Base-by-base conservation (phyloP, 768 basidiomycete species). In the Boletus barrowsii region DNA sequence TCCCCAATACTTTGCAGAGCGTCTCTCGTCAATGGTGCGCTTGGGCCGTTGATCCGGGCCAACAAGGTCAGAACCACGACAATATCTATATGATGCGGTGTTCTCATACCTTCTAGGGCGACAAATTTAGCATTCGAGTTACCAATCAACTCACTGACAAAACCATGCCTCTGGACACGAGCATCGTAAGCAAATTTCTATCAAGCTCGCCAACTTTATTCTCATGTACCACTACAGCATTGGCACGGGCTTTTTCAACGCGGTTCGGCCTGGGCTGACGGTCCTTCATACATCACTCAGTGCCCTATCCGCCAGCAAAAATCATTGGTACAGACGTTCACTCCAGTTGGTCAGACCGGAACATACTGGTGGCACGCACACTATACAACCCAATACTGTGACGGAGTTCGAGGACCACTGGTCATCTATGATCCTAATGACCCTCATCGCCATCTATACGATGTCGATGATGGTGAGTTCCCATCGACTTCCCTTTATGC, bases 311-410 rank as follows among this genome's bases (percentile, higher is more conserved):
- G 60, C 2, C 70, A 65, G 1, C 55, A 62, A 1, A 51, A 69
- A 37, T 61, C 67, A 1, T 78, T 77, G 54, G 40, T 65, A 32
- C 72, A 76, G 46, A 61, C 68, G 15, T 78, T 78, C 56, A 57
- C 57, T 4, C 53, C 51, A n/a, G 40, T 54, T 0, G 57, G 60
- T 29, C 73, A 76, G 53, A 65, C 69, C 0, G 77, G 78, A 9
- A 78, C 75, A 0, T 78, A 71, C 49, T 79, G 78, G 77, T 77
- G 76, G 51, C 75, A 77, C 56, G 71, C 72, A 15, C 75, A 77
- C 47, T 57, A 63, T 78, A 73, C 55, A 61, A 53, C 72, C 68
- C 72, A 76, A 58, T 58, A 56, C 33, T 75, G 76, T 42, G 74
- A 76, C 35, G 76, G 76, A 5, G 55, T 76, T 35, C 67, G 74